Percentiles rank a stretch among this genome's conserved stretches.
Conservation (phyloP, 495 filamentous ascomycete species). For the Aspergillus avenaceus region DNA sequence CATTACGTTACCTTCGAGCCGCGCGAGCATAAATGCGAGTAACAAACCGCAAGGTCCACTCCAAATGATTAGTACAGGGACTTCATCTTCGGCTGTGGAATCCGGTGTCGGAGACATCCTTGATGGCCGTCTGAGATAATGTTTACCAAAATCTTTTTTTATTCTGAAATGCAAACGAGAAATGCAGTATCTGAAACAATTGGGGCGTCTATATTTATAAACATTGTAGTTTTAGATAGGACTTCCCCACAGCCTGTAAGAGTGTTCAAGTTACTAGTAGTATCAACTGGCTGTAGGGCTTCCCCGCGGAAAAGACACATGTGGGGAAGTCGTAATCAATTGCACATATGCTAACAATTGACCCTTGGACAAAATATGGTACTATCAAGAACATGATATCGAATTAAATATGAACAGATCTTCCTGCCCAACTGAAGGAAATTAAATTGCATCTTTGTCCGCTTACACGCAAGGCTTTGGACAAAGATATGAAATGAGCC, state of each 20-base stretch:
- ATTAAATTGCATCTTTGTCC: background rate
- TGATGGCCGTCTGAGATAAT: too few relatives aligned
- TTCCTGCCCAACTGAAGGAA: too few relatives aligned
- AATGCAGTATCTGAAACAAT: too few relatives aligned
- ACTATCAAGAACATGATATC: too few relatives aligned
- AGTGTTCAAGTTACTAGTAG: too few relatives aligned
- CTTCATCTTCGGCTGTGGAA: background rate
- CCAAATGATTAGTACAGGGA: conserved; percentile 33
- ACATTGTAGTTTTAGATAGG: too few relatives aligned
- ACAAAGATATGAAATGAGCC: background rate
- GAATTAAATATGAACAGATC: too few relatives aligned
- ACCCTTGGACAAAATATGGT: background rate
- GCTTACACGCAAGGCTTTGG: background rate
- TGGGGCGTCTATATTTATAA: too few relatives aligned
- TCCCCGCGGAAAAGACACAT: background rate
- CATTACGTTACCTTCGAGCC: conserved; percentile 11
- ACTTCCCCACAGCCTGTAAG: too few relatives aligned
- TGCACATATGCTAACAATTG: background rate
- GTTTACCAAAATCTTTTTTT: too few relatives aligned
- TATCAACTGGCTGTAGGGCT: too few relatives aligned
- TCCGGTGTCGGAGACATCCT: background rate
- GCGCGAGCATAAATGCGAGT: conserved; percentile 24
- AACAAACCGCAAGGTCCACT: conserved; percentile 29
- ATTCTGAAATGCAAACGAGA: too few relatives aligned
- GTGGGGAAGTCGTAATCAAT: background rate